Percentiles rank a stretch among this genome's conserved stretches.
Conservation (phyloP, 73 alveolate species). For the Paramecium tetraurelia region DNA sequence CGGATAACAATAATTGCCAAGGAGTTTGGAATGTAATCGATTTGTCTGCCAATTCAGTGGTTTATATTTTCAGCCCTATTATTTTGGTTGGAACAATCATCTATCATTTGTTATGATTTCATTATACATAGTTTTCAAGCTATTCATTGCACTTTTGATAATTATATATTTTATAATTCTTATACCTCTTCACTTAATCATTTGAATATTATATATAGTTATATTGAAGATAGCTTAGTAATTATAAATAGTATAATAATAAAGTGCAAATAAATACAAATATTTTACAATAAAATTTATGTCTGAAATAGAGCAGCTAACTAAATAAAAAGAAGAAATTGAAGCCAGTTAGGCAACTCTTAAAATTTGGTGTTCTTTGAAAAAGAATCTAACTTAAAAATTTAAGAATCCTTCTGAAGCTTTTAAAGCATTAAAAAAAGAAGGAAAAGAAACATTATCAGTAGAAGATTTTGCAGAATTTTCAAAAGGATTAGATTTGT, state of each 20-base stretch:
- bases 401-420: constrained; percentile 35
- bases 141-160: background rate
- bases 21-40: constrained; percentile 47
- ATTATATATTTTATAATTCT: background rate
- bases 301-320: constrained; percentile 28
- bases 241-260: background rate
- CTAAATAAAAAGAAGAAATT: background rate
- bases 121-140: background rate
- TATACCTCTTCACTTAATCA: background rate
- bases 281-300: background rate
- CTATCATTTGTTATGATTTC: background rate
- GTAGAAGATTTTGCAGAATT: constrained; percentile 7
- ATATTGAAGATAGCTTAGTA: background rate
- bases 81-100: background rate
- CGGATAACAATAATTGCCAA: background rate
- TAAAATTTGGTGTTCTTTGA: background rate
- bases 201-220: background rate
- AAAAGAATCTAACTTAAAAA: background rate
- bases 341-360: background rate
- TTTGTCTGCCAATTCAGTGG: background rate
- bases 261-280: background rate
- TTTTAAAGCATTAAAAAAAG: background rate
- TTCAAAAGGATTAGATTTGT: constrained; percentile 32
- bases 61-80: background rate
- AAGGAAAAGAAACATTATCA: background rate